Base-by-base conservation (phyloP, 768 basidiomycete species). In the Cystobasidium tubakii region DNA sequence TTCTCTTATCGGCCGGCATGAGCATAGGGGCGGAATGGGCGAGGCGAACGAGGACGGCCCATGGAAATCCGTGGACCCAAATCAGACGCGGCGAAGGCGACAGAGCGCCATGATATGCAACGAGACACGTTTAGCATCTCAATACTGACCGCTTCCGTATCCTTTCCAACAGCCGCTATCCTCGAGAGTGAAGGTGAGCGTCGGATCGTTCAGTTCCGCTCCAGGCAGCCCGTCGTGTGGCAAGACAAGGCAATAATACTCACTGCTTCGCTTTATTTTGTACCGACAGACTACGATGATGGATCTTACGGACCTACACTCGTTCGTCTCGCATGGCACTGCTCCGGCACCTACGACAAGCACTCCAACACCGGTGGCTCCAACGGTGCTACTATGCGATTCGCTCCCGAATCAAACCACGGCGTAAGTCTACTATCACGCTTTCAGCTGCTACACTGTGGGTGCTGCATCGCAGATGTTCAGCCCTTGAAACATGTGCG, bases 301-400 rank as follows among this genome's bases (percentile, higher is more conserved):
- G 92, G 92, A 25, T 92, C 90, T 1, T 94, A 88, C 73, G 80
- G 80, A 17, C 80, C 79, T 7, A 78, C 78, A 7, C 76, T 80
- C 23, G 79, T 78, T 31, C 73, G 77, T 39, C 76, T 79, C 54
- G 77, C 76, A 10, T 78, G 79, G 77, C 78, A 79, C 75, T 64
- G 66, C 57, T 79, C 76, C 19, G 78, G 75, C 0, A 76, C 66
- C 21, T 76, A 36, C 73, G 77, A 76, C 74, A 76, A 77, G 53
- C 31, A 81, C 27, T 77, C 80, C 89, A 91, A 80, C 57, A 81
- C 82, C 23, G 83, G 83, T 62, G 83, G 83, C 29, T 82, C 81
- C 85, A 97, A 99, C 86, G 93, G 91, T 77, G 95, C 96, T 1
- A 97, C 95, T 27, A 99, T 99, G 95, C 90, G 95, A 71, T 99